Conservation (phyloP, 2,329 filamentous ascomycete genomes). For the Sporothrix pseudoabietina region DNA sequence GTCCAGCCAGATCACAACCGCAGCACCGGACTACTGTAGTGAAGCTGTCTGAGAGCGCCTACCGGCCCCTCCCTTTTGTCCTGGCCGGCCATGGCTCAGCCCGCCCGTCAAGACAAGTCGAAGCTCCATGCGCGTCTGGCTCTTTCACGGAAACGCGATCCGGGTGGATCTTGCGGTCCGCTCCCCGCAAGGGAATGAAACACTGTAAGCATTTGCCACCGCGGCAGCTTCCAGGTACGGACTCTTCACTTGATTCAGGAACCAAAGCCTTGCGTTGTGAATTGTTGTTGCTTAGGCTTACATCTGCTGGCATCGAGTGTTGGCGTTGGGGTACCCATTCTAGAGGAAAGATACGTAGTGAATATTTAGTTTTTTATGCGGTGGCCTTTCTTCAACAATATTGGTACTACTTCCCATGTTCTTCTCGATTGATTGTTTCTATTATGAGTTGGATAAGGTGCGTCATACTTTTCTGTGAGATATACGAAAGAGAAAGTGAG, state of each 20-base stretch:
- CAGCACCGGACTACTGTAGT: not conserved
- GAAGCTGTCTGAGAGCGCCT: slow-evolving; percentile 7
- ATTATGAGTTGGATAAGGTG: not conserved
- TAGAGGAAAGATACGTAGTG: not conserved
- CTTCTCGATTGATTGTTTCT: not conserved
- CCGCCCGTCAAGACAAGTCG: not conserved
- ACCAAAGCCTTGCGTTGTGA: not conserved
- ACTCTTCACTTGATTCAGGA: not conserved
- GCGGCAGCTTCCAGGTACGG: not conserved
- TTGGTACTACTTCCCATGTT: too few relatives aligned
- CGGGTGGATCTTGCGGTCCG: not conserved
- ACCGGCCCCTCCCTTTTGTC: slow-evolving; percentile 1
- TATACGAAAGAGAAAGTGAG: too few relatives aligned
- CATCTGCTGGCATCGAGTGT: not conserved
- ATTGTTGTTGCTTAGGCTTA: not conserved
- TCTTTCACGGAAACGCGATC: not conserved
- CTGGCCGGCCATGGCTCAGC: slow-evolving; percentile 11
- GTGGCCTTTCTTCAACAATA: not conserved
- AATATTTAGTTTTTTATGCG: not conserved
- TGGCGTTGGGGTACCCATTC: too few relatives aligned
- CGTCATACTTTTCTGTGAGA: not conserved
- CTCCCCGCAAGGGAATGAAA: not conserved
- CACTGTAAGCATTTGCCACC: not conserved
- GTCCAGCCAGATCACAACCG: not conserved
- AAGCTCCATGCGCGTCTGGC: not conserved